Base-by-base conservation (phyloP, 169 alveolate species). In the Cryptosporidium bovis region DNA sequence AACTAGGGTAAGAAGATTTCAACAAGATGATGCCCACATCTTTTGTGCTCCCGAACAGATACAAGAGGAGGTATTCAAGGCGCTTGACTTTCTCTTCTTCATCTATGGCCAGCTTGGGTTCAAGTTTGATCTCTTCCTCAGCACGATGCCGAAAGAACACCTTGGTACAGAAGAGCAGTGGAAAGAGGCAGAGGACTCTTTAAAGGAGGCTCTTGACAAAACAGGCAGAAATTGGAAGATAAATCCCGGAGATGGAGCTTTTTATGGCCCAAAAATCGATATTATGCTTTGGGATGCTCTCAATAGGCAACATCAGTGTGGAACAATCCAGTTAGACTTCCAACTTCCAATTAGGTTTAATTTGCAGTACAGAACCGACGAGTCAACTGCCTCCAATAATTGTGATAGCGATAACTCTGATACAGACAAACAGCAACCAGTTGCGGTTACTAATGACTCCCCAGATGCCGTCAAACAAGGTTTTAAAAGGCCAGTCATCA, bases 261-360 rank as follows among this genome's bases (percentile, higher is more conserved):
- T 98, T 92, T 98, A 98, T 84, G 99, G 99, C 0, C 99, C 99
- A 5, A 98, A 98, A 92, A 98, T 98, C 84, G 99, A 98, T 92
- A 96, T 98, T 24, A 90, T 93, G 64, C 91, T 98, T 27, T 93
- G 90, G 83, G 99, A 98, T 91, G 98, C 99, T 29, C 87, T 98
- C n/a, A 96, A 96, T 46, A 94, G 99, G 55, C 95, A 95, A 16
- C 99, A 98, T 84, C 98, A 98, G 90, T 98, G 99, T 85, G 99
- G 99, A 15, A 98, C 99, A 15, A 96, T 98, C 29, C 99, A 98
- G 92, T 95, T 98, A 51, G 99, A 98, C 91, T 98, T 98, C 95
- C 97, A 98, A 84, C 96, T 98, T 34, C 99, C 99, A 2, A 96
- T 96, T 51, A 67, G 99, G 77, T 98, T 98, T 93, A 96, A 98